Percentiles rank a stretch among this genome's conserved stretches.
Conservation (phyloP, 2,329 filamentous ascomycete species). For the Alternaria sp. region DNA sequence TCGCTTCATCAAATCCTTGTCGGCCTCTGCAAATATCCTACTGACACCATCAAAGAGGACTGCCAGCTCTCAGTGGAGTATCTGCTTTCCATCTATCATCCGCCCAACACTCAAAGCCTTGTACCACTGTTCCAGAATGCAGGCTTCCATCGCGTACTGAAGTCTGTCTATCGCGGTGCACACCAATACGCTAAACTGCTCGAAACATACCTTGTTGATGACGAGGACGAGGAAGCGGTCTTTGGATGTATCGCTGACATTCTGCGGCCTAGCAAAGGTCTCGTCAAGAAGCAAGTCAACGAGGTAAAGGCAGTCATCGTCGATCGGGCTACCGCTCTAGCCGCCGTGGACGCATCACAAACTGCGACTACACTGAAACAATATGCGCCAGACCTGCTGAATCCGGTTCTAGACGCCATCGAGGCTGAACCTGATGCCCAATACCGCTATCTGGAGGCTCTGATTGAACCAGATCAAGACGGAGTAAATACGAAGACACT, state of each 20-base stretch:
- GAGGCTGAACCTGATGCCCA: slow-evolving; percentile 70
- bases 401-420: slow-evolving; percentile 70
- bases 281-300: slow-evolving; percentile 74
- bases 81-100: slow-evolving; percentile 90
- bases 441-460: slow-evolving; percentile 77
- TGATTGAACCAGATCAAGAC: slow-evolving; percentile 70
- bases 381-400: slow-evolving; percentile 71
- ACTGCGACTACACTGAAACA: slow-evolving; percentile 72
- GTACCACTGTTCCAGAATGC: slow-evolving; percentile 82
- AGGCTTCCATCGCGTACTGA: slow-evolving; percentile 89
- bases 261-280: slow-evolving; percentile 69
- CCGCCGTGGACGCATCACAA: slow-evolving; percentile 70
- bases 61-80: slow-evolving; percentile 98
- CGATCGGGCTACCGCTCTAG: slow-evolving; percentile 71
- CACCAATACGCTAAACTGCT: slow-evolving; percentile 82
- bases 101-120: slow-evolving; percentile 78
- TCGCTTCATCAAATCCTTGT: slow-evolving; percentile 82
- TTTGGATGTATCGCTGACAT: slow-evolving; percentile 84
- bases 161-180: slow-evolving; percentile 83
- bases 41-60: slow-evolving; percentile 83
- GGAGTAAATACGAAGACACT: slow-evolving; percentile 5
- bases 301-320: slow-evolving; percentile 75
- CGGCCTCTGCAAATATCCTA: slow-evolving; percentile 86
- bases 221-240: slow-evolving; percentile 75
- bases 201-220: slow-evolving; percentile 84